Evolutionary conservation across 805 yeast genomes (phyloP), one percentile per base, ranked within the genome.

Genomic region (Candida chauliodis): DNA sequence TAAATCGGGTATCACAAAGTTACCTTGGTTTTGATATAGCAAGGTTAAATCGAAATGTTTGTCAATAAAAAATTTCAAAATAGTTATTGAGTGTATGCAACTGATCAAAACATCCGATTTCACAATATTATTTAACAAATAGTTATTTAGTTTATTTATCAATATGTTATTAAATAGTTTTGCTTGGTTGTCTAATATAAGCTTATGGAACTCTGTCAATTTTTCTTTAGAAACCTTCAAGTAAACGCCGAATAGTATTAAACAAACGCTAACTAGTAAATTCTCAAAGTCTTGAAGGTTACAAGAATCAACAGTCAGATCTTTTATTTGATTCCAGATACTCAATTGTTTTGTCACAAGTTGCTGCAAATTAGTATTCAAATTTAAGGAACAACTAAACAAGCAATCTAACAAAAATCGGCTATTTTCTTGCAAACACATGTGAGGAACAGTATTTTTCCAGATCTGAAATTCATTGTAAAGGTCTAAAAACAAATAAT

Each of bases 401-500:
- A 66, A 48, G 40, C 69, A 60, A 20, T 56, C 50, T 6, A 63
- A 39, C 18, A 62, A 46, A 21, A 28, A 38, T 36, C 31, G 39
- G 21, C 30, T 32, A 10, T 19, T 30, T 24, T 13, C 63, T 13
- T 29, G 22, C 3, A 34, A 2, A 15, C 42, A 38, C 8, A 24
- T 61, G 13, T 48, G 45, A 2, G 72, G 72, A 8, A 67, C 48
- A 9, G 59, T 42, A 17, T 56, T 48, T 42, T 63, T 63, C 72
- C 72, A 67, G 11, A 66, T 47, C 30, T 48, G 42, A 22, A 63
- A 41, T n/a, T 61, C 71, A 35, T 67, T 67, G 41, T 64, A 65
- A 19, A 67, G 43, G 46, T 67, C 73, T 15, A 67, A 47, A 8
- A 67, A 31, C 70, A 71, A 64, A 45, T 56, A 58, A 38, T 61